phyloP scores from a whole-genome alignment of 2,329 filamentous ascomycete genomes.

The Neopestalotiopsis clavispora region DNA sequence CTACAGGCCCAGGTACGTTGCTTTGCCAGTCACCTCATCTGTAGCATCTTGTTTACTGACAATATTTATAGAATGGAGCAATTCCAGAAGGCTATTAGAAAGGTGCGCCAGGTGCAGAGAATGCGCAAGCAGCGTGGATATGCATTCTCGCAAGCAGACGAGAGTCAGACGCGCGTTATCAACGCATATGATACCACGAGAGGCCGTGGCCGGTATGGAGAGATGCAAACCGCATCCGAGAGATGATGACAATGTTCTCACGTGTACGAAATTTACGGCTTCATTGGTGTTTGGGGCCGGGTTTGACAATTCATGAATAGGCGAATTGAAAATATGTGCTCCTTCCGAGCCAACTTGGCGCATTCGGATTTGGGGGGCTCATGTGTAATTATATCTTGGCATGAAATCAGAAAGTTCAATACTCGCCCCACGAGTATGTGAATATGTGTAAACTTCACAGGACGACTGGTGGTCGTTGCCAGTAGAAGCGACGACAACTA shows the following conservation, averaged over 20 bases:
- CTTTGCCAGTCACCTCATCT: neutral
- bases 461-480: neutral
- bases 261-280: slow-evolving; percentile 8
- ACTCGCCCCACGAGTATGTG: neutral
- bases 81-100: slow-evolving; percentile 99
- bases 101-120: slow-evolving; percentile 95
- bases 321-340: slow-evolving; percentile 8
- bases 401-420: neutral
- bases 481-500: neutral
- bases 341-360: neutral
- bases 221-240: slow-evolving; percentile 69
- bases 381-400: neutral
- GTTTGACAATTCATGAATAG: slow-evolving; percentile 7
- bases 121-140: slow-evolving; percentile 99
- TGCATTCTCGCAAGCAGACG: slow-evolving; percentile 96
- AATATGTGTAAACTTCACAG: neutral
- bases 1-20: slow-evolving; percentile 84
- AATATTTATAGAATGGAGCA: slow-evolving; percentile 83
- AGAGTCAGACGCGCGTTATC: slow-evolving; percentile 91
- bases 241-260: slow-evolving; percentile 12
- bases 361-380: neutral
- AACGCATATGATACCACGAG: slow-evolving; percentile 98
- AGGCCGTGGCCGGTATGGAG: slow-evolving; percentile 88
- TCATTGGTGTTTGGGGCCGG: neutral
- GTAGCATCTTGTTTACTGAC: slow-evolving; percentile 27